phyloP scores from a whole-genome alignment of 2,329 filamentous ascomycete genomes.

The Paecilomyces fulvus region DNA sequence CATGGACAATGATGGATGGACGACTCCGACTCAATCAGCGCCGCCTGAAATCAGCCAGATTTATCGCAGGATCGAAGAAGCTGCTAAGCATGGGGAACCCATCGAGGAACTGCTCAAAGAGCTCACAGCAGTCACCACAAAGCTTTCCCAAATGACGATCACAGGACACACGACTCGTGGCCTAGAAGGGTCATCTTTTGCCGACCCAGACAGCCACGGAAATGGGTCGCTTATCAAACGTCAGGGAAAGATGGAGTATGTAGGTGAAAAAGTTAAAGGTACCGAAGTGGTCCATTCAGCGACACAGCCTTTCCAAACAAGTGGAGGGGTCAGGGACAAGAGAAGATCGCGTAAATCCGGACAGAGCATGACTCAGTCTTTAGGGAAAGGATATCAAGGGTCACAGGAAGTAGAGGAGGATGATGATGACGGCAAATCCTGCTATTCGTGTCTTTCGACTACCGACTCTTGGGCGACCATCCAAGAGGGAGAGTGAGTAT shows the following conservation, averaged over 20 bases:
- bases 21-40: constrained; percentile 4
- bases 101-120: constrained; percentile 21
- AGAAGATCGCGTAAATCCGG: not conserved
- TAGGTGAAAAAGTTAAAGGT: not conserved
- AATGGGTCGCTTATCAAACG: not conserved
- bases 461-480: constrained; percentile 16
- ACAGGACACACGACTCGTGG: constrained; percentile 1
- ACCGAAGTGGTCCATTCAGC: not conserved
- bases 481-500: constrained; percentile 13
- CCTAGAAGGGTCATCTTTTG: not conserved
- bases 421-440: constrained; percentile 3
- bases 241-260: not conserved
- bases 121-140: constrained; percentile 14
- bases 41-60: constrained; percentile 16
- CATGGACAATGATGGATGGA: constrained; percentile 3
- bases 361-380: not conserved
- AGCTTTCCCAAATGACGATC: constrained; percentile 2
- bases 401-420: constrained; percentile 6
- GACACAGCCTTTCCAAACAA: not conserved
- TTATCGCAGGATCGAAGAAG: constrained; percentile 22
- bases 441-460: constrained; percentile 12
- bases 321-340: not conserved
- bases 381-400: not conserved
- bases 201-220: not conserved
- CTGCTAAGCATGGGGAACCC: constrained; percentile 18